These are phyloP conservation scores for Periconia macrospinosa DNA, from an alignment of 2,329 filamentous ascomycete species.

Conservation along the genomic window DNA sequence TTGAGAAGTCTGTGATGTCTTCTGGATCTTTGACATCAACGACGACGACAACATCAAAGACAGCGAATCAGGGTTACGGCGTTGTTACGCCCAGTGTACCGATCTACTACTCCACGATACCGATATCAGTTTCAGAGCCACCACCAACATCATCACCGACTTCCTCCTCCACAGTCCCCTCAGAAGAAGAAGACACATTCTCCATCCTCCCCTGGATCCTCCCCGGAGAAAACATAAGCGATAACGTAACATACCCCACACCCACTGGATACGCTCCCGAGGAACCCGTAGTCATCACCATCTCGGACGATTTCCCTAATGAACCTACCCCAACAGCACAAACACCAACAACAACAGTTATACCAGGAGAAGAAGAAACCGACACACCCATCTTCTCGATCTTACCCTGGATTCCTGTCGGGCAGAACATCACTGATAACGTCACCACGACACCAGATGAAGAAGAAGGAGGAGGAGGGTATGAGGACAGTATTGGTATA, in stretches of 20 bases:
- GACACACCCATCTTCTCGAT: background rate
- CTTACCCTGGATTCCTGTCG: background rate
- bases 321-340: background rate
- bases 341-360: too few species aligned
- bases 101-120: too few species aligned
- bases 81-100: too few species aligned
- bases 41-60: background rate
- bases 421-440: constrained; percentile 6
- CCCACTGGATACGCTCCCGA: background rate
- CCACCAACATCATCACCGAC: background rate
- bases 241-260: background rate
- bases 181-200: background rate
- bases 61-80: too few species aligned
- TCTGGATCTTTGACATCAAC: background rate
- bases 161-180: too few species aligned
- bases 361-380: background rate
- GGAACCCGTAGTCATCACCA: background rate
- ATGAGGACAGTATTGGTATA: too few species aligned
- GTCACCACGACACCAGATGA: too few species aligned
- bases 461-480: too few species aligned
- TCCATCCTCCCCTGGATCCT: background rate
- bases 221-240: background rate
- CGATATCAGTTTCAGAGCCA: too few species aligned
- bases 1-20: background rate
- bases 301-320: background rate